Evolutionary conservation across 1,284 basidiomycete genomes (phyloP).

Genomic region (Tilletiaria anomala): DNA sequence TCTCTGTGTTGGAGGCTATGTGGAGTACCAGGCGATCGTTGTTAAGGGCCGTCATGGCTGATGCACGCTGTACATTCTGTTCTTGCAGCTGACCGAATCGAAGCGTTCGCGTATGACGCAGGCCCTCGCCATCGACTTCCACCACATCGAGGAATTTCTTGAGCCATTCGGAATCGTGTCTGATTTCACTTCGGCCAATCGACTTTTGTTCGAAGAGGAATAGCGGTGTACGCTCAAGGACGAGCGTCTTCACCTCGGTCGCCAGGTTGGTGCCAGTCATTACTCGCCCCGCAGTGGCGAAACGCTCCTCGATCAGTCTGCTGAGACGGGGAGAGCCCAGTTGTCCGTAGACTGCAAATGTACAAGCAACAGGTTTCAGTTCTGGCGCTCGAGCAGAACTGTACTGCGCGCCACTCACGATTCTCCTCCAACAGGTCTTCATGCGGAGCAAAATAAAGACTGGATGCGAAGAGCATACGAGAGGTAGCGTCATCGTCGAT

Average conservation of each 20-base stretch:
- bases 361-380: constrained; percentile 1
- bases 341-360: constrained; percentile 35
- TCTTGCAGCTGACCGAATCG: constrained; percentile 15
- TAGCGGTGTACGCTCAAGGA: constrained; percentile 75
- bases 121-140: constrained; percentile 28
- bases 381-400: no score
- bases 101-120: constrained; percentile 26
- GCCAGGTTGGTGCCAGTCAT: constrained; percentile 24
- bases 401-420: no score
- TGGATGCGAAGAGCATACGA: constrained; percentile 35
- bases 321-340: constrained; percentile 55
- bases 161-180: constrained; percentile 58
- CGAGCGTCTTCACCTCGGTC: constrained; percentile 35
- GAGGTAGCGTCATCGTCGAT: constrained; percentile 38
- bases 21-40: constrained; percentile 47
- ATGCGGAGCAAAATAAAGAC: constrained; percentile 62
- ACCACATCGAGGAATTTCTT: constrained; percentile 52
- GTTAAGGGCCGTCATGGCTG: constrained; percentile 21
- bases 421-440: constrained; percentile 62
- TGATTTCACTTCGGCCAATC: constrained; percentile 47
- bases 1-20: constrained; percentile 56
- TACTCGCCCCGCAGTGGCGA: constrained; percentile 46
- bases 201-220: constrained; percentile 81
- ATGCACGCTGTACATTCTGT: constrained; percentile 29
- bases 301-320: constrained; percentile 59